Base-by-base conservation (phyloP, 352 stramenopile species). In the Albugo laibachii region DNA sequence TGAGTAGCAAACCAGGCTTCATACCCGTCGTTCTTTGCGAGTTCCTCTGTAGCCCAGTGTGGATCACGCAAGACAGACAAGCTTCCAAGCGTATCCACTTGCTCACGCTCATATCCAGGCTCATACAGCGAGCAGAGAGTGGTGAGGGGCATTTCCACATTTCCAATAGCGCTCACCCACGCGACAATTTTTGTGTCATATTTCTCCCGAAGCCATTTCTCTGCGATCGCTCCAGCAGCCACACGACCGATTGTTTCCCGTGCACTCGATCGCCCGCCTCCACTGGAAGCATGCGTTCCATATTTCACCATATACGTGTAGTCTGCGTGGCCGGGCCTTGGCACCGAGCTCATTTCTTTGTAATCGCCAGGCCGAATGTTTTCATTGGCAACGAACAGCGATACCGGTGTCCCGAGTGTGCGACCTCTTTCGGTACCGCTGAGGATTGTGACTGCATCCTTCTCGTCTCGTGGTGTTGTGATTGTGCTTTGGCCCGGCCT, bases 241-340 rank as follows among this genome's bases (percentile, higher is more conserved):
- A 99, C 94, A 49, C 95, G 89, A 36, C 94, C 95, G 64, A 99
- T 99, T 12, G 94, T 99, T 65, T 99, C 94, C 13, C 95, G 79
- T 11, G 95, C 95, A 41, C 83, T 97, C 21, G 82, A 87, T 20
- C 95, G 84, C 36, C 95, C 95, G 45, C 95, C 95, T 42, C 95
- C 95, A 39, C 89, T 96, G 55, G 96, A 91, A 10, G 94, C 93
- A 43, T 94, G 84, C 40, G 97, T 95, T 53, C 95, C 95, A 63
- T 99, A 99, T 66, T 99, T 99, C 65, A 96, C 92, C 80, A 98
- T 93, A 68, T 99, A 99, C 49, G 94, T 98, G 48, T 96, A 96
- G 72, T 99, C 95, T 10, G 95, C 94, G 66, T 99, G 95, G 20
- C 82, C 92, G 11, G 93, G 93, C 24, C 80, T 76, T 12, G 80